A percentile compares a stretch with the other conserved stretches of the same genome.
Evolutionary conservation across 768 basidiomycete species (phyloP).

Genomic region (Lentinula detonsa): DNA sequence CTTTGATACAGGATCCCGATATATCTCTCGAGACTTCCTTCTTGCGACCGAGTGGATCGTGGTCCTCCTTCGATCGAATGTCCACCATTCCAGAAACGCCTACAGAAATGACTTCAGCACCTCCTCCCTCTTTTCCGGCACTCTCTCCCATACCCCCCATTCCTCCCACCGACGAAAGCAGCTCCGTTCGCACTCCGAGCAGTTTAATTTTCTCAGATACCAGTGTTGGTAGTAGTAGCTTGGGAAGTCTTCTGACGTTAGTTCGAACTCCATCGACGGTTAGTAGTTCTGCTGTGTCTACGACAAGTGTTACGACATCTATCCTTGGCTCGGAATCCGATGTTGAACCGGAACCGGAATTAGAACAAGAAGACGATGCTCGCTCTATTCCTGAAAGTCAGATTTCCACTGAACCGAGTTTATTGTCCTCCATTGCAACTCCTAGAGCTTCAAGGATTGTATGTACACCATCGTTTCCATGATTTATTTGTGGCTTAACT

Average conservation of each 20-base stretch:
- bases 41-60: slow-evolving; percentile 54
- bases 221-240: slow-evolving; percentile 11
- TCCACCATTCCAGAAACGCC: slow-evolving; percentile 37
- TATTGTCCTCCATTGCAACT: slow-evolving; percentile 8
- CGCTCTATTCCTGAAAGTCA: slow-evolving; percentile 6
- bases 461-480: slow-evolving; percentile 9
- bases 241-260: slow-evolving; percentile 25
- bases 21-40: slow-evolving; percentile 70
- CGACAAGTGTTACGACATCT: slow-evolving; percentile 36
- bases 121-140: slow-evolving; percentile 20
- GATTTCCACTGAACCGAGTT: slow-evolving; percentile 9
- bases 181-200: slow-evolving; percentile 3
- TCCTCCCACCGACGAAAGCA: slow-evolving; percentile 6
- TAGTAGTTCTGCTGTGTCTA: slow-evolving; percentile 33
- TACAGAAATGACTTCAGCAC: slow-evolving; percentile 22
- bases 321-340: slow-evolving; percentile 27
- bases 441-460: slow-evolving; percentile 19
- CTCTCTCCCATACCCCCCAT: slow-evolving; percentile 32
- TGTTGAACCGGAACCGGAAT: slow-evolving; percentile 2
- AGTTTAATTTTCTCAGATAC: not conserved
- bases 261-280: slow-evolving; percentile 32
- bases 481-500: not conserved
- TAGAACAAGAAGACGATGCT: slow-evolving; percentile 7
- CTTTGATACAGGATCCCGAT: slow-evolving; percentile 57
- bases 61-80: slow-evolving; percentile 37